Conservation (phyloP, 305 asterid species). For the Solanum hybrid region DNA sequence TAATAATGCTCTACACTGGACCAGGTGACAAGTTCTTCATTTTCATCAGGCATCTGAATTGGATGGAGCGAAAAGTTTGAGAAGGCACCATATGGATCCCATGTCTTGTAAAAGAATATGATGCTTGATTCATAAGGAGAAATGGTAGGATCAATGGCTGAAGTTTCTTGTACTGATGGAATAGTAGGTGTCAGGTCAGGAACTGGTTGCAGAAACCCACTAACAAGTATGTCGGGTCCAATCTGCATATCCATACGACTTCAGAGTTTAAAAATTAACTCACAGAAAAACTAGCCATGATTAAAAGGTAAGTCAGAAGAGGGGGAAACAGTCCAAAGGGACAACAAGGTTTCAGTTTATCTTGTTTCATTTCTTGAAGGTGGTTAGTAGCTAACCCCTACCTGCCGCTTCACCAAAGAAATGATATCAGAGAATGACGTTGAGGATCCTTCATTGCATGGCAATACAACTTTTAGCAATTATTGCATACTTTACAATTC, state of each 20-base stretch:
- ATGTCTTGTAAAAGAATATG: conserved; percentile 84
- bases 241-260: conserved; percentile 33
- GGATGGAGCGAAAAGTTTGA: conserved; percentile 93
- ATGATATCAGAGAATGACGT: neutral
- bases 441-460: neutral
- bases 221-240: conserved; percentile 93
- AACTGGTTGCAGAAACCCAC: conserved; percentile 94
- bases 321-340: neutral
- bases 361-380: neutral
- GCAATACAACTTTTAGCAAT: neutral
- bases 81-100: conserved; percentile 96
- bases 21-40: conserved; percentile 52
- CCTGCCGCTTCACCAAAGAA: neutral
- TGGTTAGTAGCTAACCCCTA: neutral
- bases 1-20: conserved; percentile 95
- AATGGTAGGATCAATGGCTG: conserved; percentile 72
- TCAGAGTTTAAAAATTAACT: neutral
- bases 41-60: conserved; percentile 59
- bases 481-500: neutral
- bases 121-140: conserved; percentile 87
- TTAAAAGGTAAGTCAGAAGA: neutral
- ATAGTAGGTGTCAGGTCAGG: conserved; percentile 83
- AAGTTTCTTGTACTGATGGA: conserved; percentile 77
- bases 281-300: neutral
- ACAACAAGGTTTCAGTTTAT: neutral